Evolutionary conservation across 305 asterid species (phyloP).

Genomic region (Solanum hybrid): DNA sequence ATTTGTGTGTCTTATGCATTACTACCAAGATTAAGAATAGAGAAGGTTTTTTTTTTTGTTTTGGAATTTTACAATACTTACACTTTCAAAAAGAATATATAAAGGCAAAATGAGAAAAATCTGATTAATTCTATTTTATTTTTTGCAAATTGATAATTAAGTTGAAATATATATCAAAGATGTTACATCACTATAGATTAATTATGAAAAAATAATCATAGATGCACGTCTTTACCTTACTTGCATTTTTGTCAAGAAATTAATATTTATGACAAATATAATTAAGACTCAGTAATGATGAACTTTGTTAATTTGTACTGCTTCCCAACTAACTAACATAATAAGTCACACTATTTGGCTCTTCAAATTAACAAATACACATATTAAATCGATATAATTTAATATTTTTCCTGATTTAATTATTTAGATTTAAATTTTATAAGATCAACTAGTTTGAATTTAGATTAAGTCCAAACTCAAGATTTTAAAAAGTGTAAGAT

Average conservation of each 20-base stretch:
- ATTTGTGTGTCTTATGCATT: not conserved
- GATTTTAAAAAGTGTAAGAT: not conserved
- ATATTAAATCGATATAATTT: too few relatives aligned
- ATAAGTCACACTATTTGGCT: not conserved
- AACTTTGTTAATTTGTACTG: not conserved
- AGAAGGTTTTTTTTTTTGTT: not conserved
- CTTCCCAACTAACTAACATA: not conserved
- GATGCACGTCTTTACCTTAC: not conserved
- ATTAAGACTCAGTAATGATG: not conserved
- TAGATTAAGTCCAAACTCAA: not conserved
- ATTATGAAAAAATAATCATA: not conserved
- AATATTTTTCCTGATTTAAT: not conserved
- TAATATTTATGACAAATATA: not conserved
- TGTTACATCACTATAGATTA: not conserved
- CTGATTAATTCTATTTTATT: not conserved
- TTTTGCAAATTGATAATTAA: not conserved
- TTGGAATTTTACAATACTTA: not conserved
- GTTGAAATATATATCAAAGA: not conserved
- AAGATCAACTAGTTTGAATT: too few relatives aligned
- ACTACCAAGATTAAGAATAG: not conserved
- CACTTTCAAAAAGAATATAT: not conserved
- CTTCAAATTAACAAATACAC: not conserved
- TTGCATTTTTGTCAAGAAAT: not conserved
- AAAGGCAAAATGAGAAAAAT: not conserved
- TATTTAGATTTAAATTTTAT: not conserved